These are phyloP conservation scores for Didymella pinodella DNA, from an alignment of 2,329 filamentous ascomycete genomes.

Conservation along the genomic window DNA sequence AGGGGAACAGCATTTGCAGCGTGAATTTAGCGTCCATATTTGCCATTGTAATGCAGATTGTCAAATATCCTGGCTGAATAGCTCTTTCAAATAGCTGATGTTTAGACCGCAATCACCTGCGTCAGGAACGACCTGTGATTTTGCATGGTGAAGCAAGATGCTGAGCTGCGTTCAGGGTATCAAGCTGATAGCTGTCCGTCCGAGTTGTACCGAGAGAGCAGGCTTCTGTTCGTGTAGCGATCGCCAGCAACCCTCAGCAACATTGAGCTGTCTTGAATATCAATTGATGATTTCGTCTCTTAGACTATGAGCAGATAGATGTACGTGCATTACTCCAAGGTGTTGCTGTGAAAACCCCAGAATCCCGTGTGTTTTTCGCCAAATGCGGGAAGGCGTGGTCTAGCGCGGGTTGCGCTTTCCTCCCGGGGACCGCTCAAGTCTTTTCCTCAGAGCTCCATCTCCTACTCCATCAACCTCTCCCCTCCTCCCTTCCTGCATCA, in stretches of 20 bases:
- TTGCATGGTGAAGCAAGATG: not conserved
- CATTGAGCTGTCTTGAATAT: not conserved
- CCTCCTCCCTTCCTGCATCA: conserved; percentile 52
- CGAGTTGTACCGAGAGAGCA: conserved; percentile 8
- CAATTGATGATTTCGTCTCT: not conserved
- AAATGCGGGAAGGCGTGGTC: conserved; percentile 33
- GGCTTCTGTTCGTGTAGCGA: not conserved
- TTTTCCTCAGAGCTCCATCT: conserved; percentile 42
- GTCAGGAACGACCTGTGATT: not conserved
- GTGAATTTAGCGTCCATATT: conserved; percentile 14
- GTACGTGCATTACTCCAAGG: not conserved
- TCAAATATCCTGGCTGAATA: not conserved
- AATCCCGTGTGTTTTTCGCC: conserved; percentile 17
- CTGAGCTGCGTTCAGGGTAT: not conserved
- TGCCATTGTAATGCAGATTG: not conserved
- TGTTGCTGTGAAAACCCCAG: conserved; percentile 10
- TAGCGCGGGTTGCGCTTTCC: conserved; percentile 37
- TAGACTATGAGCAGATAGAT: not conserved
- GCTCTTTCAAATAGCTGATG: not conserved
- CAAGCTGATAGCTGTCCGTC: conserved; percentile 4
- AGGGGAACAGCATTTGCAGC: conserved; percentile 17
- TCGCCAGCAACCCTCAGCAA: not conserved
- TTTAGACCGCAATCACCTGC: not conserved
- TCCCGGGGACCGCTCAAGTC: conserved; percentile 38
- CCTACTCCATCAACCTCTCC: conserved; percentile 52